Base-by-base conservation (phyloP, 2,329 filamentous ascomycete genomes). In the Aspergillus sp. region DNA sequence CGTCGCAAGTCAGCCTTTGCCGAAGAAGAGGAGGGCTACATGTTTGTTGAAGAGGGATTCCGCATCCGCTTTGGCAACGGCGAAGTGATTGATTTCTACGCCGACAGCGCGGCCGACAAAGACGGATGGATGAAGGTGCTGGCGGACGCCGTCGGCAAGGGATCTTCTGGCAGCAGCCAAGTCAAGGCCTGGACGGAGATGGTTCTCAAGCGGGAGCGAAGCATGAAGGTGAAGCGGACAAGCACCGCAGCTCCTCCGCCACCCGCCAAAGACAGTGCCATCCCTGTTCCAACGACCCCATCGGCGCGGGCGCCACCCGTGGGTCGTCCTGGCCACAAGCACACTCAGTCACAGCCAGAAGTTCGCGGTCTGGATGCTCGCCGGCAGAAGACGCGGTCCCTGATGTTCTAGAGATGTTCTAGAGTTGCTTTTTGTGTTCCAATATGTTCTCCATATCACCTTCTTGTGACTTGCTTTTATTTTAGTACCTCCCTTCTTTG, bases 31-130 rank as follows among this genome's bases (percentile, higher is more conserved):
- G 95, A 99, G 74, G 95, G 95, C 45, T 99, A 99, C 82, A 97
- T 97, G 91, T 99, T 99, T 75, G 94, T 99, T 56, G 95, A 99
- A 76, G 95, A 99, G 75, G 95, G 95, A 2, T 99, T 99, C 89
- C 91, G 95, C 43, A 96, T 99, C 74, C 92, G 94, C 60, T 99
- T 99, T 79, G 96, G 91, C 74, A 99, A 99, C 72, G 95, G 95
- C 63, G 95, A 99, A 79, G 88, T 97, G 65, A 99, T 99, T 73
- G 94, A 98, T 81, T 98, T 98, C 76, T 98, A 99, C 73, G 95
- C 94, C 72, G 94, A 98, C 77, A 93, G 87, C 32, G 86, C 89
- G 1, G 86, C 86, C 41, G 90, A 95, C 72, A 99, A 98, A 79
- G 91, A 97, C 49, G 90, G 88, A 57, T 99, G 95, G 95, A 95